Conservation (phyloP, 176 grass and related monocot species). For the Oryza longistaminata region DNA sequence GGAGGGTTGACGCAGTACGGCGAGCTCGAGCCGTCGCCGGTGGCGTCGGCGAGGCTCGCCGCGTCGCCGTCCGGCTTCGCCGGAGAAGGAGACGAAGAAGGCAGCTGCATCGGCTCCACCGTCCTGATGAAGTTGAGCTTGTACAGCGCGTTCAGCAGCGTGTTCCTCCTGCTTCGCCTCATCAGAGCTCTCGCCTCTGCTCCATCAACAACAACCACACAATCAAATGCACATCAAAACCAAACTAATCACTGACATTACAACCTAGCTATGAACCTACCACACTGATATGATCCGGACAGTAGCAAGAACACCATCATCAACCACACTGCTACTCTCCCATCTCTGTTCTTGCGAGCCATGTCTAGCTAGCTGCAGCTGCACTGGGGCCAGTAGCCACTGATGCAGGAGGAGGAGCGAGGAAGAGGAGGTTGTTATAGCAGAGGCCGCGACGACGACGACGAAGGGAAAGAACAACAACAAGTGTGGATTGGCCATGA, state of each 20-base stretch:
- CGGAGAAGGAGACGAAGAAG: not conserved
- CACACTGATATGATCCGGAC: constrained; percentile 22
- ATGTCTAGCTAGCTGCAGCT: not conserved
- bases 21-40: not conserved
- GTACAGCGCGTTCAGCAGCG: constrained; percentile 46
- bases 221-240: not conserved
- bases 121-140: constrained; percentile 51
- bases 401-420: not conserved
- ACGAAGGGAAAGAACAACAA: constrained; percentile 30
- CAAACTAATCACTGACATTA: not conserved
- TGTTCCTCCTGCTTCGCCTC: constrained; percentile 30
- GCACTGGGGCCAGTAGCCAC: constrained; percentile 14
- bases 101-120: constrained; percentile 32
- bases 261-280: constrained; percentile 32
- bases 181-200: constrained; percentile 64
- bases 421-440: constrained; percentile 21
- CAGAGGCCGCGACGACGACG: constrained; percentile 14
- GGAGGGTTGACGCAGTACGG: constrained; percentile 63
- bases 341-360: constrained; percentile 22
- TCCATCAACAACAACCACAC: not conserved
- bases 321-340: not conserved
- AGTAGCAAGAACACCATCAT: constrained; percentile 19
- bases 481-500: constrained; percentile 52
- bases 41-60: constrained; percentile 25
- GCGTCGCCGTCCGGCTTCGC: not conserved